Conservation (phyloP, 768 basidiomycete genomes). For the Tulasnella calospora region DNA sequence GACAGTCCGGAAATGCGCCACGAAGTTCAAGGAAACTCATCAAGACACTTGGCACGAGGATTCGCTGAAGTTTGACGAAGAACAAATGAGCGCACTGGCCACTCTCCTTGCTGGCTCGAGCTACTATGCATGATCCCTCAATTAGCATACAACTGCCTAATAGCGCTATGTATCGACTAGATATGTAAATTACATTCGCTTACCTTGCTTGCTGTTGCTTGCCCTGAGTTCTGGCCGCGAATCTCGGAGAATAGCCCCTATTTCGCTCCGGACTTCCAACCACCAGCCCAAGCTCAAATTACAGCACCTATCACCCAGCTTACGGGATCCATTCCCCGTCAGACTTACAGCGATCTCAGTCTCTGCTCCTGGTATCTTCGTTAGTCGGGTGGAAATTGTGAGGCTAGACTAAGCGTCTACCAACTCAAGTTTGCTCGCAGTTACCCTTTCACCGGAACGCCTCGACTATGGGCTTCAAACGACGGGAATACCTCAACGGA, state of each 20-base stretch:
- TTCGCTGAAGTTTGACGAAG: conserved; percentile 76
- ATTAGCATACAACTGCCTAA: background rate
- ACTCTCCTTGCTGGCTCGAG: conserved; percentile 82
- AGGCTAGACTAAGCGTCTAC: background rate
- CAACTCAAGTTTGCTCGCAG: background rate
- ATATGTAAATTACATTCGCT: conserved; percentile 1
- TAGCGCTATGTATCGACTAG: background rate
- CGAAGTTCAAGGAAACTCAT: conserved; percentile 34
- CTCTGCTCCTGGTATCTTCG: background rate
- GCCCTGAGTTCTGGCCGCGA: conserved; percentile 2
- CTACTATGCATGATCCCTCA: conserved; percentile 51
- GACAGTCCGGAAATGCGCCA: conserved; percentile 32
- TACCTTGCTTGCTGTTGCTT: background rate
- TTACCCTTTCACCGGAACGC: background rate
- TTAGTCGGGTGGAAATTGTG: background rate
- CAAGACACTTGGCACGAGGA: conserved; percentile 85
- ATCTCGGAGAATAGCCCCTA: conserved; percentile 15
- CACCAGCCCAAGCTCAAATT: conserved; percentile 16
- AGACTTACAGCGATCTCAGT: background rate
- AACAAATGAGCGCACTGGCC: conserved; percentile 74
- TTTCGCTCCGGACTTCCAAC: conserved; percentile 12
- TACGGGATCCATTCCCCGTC: background rate
- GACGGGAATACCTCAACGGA: conserved; percentile 78
- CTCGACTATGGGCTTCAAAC: conserved; percentile 77
- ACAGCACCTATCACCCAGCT: background rate